Conservation (phyloP, 2,329 filamentous ascomycete genomes). For the Fusarium sacchari region DNA sequence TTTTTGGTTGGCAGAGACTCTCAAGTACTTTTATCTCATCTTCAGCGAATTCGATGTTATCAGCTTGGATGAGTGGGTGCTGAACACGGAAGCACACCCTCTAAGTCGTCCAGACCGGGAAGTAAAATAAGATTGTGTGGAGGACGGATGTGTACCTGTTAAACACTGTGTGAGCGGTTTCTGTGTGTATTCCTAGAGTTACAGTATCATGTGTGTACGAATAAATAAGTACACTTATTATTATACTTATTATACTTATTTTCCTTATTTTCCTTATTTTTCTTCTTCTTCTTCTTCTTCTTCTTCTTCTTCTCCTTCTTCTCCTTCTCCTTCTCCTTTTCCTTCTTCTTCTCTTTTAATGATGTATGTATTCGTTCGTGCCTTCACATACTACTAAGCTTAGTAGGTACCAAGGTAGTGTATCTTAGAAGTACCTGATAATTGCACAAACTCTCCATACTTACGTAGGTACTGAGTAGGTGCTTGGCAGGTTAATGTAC, state of each 20-base stretch:
- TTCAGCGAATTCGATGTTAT: slow-evolving; percentile 68
- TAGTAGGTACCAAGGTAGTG: too few species aligned
- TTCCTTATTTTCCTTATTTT: too few species aligned
- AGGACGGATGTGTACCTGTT: neutral
- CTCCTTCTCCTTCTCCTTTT: neutral
- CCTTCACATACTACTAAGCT: too few species aligned
- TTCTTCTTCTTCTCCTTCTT: neutral
- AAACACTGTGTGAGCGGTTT: slow-evolving; percentile 1
- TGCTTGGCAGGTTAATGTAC: too few species aligned
- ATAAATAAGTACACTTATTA: neutral
- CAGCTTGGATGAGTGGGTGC: slow-evolving; percentile 70
- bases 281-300: too few species aligned
- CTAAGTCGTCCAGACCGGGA: slow-evolving; percentile 47
- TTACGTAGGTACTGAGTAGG: too few species aligned
- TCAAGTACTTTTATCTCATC: slow-evolving; percentile 74
- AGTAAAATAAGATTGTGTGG: slow-evolving; percentile 21
- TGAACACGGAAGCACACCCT: slow-evolving; percentile 68
- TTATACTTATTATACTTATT: too few species aligned
- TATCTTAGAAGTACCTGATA: too few species aligned
- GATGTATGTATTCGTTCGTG: neutral
- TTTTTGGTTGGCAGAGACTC: slow-evolving; percentile 76
- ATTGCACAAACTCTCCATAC: too few species aligned
- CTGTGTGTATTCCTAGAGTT: slow-evolving; percentile 14
- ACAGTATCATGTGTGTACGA: slow-evolving; percentile 6
- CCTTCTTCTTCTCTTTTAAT: neutral